Base-by-base conservation (phyloP, 805 yeast species). In the Dipodascus geniculatus region DNA sequence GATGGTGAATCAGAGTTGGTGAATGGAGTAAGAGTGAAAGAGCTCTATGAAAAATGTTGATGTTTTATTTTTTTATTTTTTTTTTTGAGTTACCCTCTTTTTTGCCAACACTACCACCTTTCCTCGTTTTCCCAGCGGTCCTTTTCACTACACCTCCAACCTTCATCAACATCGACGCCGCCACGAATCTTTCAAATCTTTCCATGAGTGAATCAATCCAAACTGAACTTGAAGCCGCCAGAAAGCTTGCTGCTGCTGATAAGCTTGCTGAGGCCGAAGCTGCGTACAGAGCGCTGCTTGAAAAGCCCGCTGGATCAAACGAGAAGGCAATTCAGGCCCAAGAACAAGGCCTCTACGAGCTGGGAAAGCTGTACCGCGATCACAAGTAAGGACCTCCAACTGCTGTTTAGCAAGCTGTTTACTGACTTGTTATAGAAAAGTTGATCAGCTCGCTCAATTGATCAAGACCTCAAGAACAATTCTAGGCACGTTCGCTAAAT, bases 401-500 rank as follows among this genome's bases (percentile, higher is more conserved):
- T n/a, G n/a, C n/a, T n/a, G n/a, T n/a, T n/a, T n/a, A n/a, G n/a
- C n/a, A n/a, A n/a, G n/a, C n/a, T n/a, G n/a, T n/a, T n/a, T n/a
- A n/a, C n/a, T n/a, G n/a, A n/a, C n/a, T n/a, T n/a, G n/a, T n/a
- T 38, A n/a, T 38, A 38, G 44, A 11, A 71, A 81, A 49, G 71
- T 75, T 23, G 73, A 69, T 2, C 77, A 81, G 60, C 74, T 93
- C 48, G 71, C 75, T 17, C 71, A 70, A 42, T 79, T 93, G 62
- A 80, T 93, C 42, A 74, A 80, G 11, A 75, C 79, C 44, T 82
- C 95, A 0, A 79, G 93, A 61, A 72, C 70, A 6, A 78, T 82
- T n/a, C 82, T 89, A 74, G 79, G 83, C 53, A 78, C 79, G 33
- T 81, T 87, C 63, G 96, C 98, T 49, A 93, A 93, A 71, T 86